Conservation (phyloP, 192 early-diverging fungal species). For the Backusella mclennaniae region DNA sequence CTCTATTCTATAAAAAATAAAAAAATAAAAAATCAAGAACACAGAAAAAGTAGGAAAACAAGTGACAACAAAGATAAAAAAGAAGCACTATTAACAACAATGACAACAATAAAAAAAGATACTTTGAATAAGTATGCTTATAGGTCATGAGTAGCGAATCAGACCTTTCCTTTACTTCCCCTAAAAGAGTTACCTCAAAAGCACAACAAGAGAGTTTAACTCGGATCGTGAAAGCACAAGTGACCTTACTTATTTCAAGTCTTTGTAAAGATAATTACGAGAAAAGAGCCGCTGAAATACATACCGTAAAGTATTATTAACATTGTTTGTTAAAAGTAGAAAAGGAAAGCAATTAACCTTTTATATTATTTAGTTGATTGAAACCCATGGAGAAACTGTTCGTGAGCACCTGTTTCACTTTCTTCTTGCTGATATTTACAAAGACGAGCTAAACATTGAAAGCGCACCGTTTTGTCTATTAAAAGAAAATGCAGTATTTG, state of each 20-base stretch:
- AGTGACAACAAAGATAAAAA: background rate
- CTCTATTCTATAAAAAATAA: no score
- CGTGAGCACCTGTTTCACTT: slow-evolving; percentile 49
- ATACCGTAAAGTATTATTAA: slow-evolving; percentile 39
- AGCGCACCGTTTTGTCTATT: slow-evolving; percentile 5
- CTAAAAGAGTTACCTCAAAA: slow-evolving; percentile 40
- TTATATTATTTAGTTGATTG: slow-evolving; percentile 38
- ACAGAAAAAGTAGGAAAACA: background rate
- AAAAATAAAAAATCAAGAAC: background rate
- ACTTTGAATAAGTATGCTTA: slow-evolving; percentile 15
- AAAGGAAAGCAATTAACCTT: background rate
- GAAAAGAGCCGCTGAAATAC: slow-evolving; percentile 48
- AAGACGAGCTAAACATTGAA: background rate
- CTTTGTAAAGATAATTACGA: slow-evolving; percentile 52
- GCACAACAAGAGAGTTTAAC: slow-evolving; percentile 46
- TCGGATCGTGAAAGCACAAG: slow-evolving; percentile 60
- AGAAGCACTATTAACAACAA: background rate
- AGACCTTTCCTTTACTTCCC: slow-evolving; percentile 38
- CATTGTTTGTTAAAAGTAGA: background rate
- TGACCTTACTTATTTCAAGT: slow-evolving; percentile 48
- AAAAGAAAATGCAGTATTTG: slow-evolving; percentile 12
- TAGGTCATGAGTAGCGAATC: slow-evolving; percentile 54
- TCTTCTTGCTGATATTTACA: slow-evolving; percentile 21
- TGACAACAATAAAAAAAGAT: background rate
- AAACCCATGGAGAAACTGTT: slow-evolving; percentile 50